Base-by-base conservation (phyloP, 2,329 filamentous ascomycete genomes). In the Trichophyton rubrum region DNA sequence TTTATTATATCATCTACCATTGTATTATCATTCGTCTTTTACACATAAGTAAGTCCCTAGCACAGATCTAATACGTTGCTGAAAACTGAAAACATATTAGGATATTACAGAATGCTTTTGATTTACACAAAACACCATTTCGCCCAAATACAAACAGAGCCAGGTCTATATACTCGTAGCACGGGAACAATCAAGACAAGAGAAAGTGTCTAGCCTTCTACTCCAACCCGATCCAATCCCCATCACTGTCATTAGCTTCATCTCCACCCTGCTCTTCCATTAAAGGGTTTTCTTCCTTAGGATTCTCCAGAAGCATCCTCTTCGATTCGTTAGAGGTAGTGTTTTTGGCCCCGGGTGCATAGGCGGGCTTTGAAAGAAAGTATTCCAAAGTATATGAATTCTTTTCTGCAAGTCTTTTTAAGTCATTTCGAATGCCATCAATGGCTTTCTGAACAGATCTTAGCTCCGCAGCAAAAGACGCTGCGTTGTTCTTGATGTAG, bases 341-440 rank as follows among this genome's bases (percentile, higher is more conserved):
- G 8, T 55, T 56, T 30, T 47, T 60, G 7, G 61, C 27, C 20
- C 24, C 22, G 2, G 59, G 35, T 22, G 59, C 43, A 30, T 58
- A 4, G 8, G 47, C 38, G 8, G 80, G 80, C 69, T 82, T 80
- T 17, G 77, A 77, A 2, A 87, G 75, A 35, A 96, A 77, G 69
- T 95, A 96, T 69, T 95, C 89, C 59, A 96, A 85, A 72, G 88
- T 87, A 75, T 95, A 95, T 58, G 87, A 80, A 68, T 96, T 97
- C 71, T 91, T 88, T 67, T 96, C 90, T 0, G 89, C 89, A 64
- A 96, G 75, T 66, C 85, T 83, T 71, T 89, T 84, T 63, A 97
- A 82, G 69, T 96, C 91, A 62, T 88, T 85, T 65, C 88, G 83
- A 75, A 96, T 90, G 68, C 85, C 85, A 45, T 83, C 80, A 15